Percentiles rank a stretch among this genome's conserved stretches.
Conservation (phyloP, 768 basidiomycete genomes). For the Cystobasidium ongulense region DNA sequence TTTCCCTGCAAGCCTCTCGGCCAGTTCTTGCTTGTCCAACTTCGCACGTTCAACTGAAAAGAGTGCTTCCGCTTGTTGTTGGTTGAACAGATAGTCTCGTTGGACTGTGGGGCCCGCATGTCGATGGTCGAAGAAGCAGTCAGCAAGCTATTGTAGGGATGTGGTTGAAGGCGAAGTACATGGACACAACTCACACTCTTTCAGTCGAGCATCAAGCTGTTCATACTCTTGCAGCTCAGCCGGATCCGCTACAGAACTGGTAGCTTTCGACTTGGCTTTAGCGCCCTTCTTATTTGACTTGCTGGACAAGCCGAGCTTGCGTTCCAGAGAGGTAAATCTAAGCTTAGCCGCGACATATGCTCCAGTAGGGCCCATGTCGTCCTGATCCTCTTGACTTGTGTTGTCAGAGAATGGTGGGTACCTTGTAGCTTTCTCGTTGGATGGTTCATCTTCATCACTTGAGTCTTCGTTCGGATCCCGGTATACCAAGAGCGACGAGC, state of each 20-base stretch:
- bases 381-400: constrained; percentile 35
- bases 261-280: constrained; percentile 34
- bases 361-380: constrained; percentile 42
- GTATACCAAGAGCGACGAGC: constrained; percentile 5
- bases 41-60: constrained; percentile 39
- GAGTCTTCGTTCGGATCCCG: constrained; percentile 16
- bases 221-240: constrained; percentile 12
- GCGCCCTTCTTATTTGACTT: constrained; percentile 39
- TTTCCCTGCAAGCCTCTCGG: constrained; percentile 23
- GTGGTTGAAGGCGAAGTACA: background rate
- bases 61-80: constrained; percentile 44
- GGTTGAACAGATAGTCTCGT: constrained; percentile 45
- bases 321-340: constrained; percentile 37
- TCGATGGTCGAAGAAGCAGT: background rate
- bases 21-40: constrained; percentile 29
- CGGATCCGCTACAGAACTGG: background rate
- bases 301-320: constrained; percentile 34
- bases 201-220: background rate
- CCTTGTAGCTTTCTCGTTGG: background rate
- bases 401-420: constrained; percentile 32
- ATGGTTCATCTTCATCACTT: constrained; percentile 12
- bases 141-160: background rate
- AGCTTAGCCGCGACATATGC: constrained; percentile 36
- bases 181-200: background rate
- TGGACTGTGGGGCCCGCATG: no score